phyloP scores from a whole-genome alignment of 2,329 filamentous ascomycete species.

The Aureobasidium subglaciale region DNA sequence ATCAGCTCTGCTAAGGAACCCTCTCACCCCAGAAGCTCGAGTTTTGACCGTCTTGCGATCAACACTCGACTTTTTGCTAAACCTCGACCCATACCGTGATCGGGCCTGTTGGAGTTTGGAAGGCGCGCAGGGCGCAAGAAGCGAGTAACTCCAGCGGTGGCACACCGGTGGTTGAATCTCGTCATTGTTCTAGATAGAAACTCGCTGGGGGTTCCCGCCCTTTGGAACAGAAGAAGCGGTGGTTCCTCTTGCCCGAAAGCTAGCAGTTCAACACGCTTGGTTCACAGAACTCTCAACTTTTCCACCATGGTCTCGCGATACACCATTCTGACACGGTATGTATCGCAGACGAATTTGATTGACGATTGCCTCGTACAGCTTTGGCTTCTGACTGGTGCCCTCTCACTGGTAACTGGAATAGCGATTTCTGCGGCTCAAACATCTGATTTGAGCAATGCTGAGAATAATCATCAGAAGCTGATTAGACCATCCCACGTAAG shows the following conservation, averaged over 20 bases:
- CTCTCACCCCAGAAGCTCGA: neutral
- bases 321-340: too few relatives aligned
- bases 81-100: neutral
- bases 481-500: too few relatives aligned
- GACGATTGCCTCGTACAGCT: too few relatives aligned
- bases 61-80: neutral
- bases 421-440: too few relatives aligned
- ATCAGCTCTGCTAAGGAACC: neutral
- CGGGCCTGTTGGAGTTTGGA: neutral
- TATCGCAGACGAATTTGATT: too few relatives aligned
- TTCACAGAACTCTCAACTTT: neutral
- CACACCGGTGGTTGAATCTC: neutral
- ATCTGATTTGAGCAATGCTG: too few relatives aligned
- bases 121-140: neutral
- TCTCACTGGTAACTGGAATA: too few relatives aligned
- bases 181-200: too few relatives aligned
- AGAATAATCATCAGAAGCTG: too few relatives aligned
- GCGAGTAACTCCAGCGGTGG: neutral
- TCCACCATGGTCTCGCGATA: too few relatives aligned
- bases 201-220: neutral
- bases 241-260: constrained; percentile 1
- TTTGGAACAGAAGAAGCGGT: neutral
- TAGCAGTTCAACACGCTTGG: neutral
- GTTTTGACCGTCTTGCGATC: neutral
- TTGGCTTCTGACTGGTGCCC: too few relatives aligned